Evolutionary conservation across 2,329 filamentous ascomycete species (phyloP).

Genomic region (Aureobasidium zeae): DNA sequence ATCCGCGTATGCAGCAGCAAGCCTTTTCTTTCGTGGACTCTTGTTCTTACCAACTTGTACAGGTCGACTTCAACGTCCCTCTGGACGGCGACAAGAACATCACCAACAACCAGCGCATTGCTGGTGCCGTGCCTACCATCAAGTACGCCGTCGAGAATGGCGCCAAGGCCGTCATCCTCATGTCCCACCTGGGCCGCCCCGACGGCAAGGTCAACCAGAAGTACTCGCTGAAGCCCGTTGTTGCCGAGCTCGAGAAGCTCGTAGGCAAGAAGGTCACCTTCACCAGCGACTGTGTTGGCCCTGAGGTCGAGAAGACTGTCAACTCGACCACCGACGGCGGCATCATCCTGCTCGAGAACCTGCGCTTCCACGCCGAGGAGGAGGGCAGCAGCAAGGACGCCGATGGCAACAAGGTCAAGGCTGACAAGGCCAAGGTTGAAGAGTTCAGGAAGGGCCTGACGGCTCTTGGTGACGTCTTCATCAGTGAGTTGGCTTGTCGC

Average conservation of each 20-base stretch:
- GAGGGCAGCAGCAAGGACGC: slow-evolving; percentile 92
- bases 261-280: slow-evolving; percentile 71
- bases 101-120: slow-evolving; percentile 98
- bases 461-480: slow-evolving; percentile 85
- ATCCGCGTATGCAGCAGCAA: slow-evolving; percentile 91
- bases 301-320: slow-evolving; percentile 81
- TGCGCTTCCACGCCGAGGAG: slow-evolving; percentile 97
- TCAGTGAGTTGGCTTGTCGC: slow-evolving; percentile 57
- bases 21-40: too few species aligned
- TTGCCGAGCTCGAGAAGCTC: slow-evolving; percentile 65
- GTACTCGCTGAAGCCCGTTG: slow-evolving; percentile 90
- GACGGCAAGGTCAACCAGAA: slow-evolving; percentile 83
- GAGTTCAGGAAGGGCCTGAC: slow-evolving; percentile 94
- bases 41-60: too few species aligned
- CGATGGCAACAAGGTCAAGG: slow-evolving; percentile 95
- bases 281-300: slow-evolving; percentile 80
- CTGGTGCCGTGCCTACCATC: slow-evolving; percentile 57
- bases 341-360: slow-evolving; percentile 88
- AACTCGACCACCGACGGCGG: slow-evolving; percentile 72
- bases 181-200: slow-evolving; percentile 96
- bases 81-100: slow-evolving; percentile 78
- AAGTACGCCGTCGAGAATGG: slow-evolving; percentile 34
- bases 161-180: slow-evolving; percentile 68
- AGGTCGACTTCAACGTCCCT: slow-evolving; percentile 99
- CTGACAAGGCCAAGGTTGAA: slow-evolving; percentile 83